Evolutionary conservation across 495 filamentous ascomycete genomes (phyloP).

Genomic region (Neurospora sp.): DNA sequence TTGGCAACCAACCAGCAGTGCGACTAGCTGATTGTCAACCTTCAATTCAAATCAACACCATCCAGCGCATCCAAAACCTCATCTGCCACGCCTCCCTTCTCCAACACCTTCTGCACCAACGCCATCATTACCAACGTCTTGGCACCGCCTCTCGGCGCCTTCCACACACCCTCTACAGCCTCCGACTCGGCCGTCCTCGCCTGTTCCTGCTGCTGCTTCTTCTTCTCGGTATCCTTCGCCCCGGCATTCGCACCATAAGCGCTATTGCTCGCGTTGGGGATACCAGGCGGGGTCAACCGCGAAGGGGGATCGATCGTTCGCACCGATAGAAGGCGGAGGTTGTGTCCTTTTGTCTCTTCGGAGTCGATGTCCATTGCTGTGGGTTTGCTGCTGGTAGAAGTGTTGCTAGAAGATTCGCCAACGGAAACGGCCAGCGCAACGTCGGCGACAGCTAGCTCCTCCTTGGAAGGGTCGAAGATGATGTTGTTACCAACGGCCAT

Average conservation of each 20-base stretch:
- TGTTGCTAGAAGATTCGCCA: slow-evolving; percentile 20
- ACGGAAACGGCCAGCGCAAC: slow-evolving; percentile 73
- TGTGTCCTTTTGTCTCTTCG: slow-evolving; percentile 7
- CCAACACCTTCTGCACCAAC: slow-evolving; percentile 57
- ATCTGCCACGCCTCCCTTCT: slow-evolving; percentile 66
- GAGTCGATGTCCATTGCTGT: slow-evolving; percentile 13
- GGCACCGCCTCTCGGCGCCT: slow-evolving; percentile 62
- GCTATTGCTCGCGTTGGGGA: slow-evolving; percentile 58
- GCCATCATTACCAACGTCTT: slow-evolving; percentile 55
- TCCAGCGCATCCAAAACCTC: slow-evolving; percentile 76
- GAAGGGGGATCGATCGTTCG: slow-evolving; percentile 57
- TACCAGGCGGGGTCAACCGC: slow-evolving; percentile 47
- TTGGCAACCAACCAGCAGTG: neutral
- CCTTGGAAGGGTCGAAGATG: slow-evolving; percentile 83
- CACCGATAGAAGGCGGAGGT: slow-evolving; percentile 49
- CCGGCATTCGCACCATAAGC: slow-evolving; percentile 42
- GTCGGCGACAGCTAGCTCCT: slow-evolving; percentile 89
- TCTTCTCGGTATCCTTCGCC: slow-evolving; percentile 15
- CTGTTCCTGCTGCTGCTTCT: slow-evolving; percentile 30
- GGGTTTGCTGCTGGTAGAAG: slow-evolving; percentile 13
- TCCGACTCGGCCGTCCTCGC: slow-evolving; percentile 42
- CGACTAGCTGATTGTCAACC: neutral
- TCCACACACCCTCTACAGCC: slow-evolving; percentile 65
- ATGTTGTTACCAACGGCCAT: slow-evolving; percentile 78
- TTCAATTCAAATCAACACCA: slow-evolving; percentile 41